Conservation (phyloP, 2,329 filamentous ascomycete genomes). For the Cladophialophora yegresii region DNA sequence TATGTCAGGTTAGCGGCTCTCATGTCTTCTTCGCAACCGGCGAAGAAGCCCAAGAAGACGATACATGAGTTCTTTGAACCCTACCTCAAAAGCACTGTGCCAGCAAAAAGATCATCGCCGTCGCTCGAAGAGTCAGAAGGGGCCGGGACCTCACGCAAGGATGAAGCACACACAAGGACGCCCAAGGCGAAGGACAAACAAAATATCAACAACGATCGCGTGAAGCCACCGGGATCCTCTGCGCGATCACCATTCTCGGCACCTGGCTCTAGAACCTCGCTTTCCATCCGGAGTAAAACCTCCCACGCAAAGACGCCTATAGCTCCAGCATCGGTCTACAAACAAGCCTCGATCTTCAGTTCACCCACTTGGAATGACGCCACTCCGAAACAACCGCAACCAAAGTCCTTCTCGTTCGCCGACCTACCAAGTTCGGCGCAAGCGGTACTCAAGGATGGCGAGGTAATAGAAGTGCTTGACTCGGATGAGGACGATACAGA, state of each 20-base stretch:
- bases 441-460: slow-evolving; percentile 59
- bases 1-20: slow-evolving; percentile 13
- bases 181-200: slow-evolving; percentile 19
- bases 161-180: slow-evolving; percentile 8
- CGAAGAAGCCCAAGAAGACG: slow-evolving; percentile 24
- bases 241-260: slow-evolving; percentile 17
- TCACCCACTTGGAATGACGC: slow-evolving; percentile 1
- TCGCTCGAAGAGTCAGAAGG: slow-evolving; percentile 18
- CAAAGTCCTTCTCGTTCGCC: slow-evolving; percentile 38
- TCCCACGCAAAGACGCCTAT: slow-evolving; percentile 4
- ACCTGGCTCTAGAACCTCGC: slow-evolving; percentile 20
- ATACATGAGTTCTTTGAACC: slow-evolving; percentile 51
- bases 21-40: slow-evolving; percentile 25
- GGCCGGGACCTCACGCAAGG: slow-evolving; percentile 9
- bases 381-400: slow-evolving; percentile 30
- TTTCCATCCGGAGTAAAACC: slow-evolving; percentile 24
- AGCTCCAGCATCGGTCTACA: slow-evolving; percentile 24
- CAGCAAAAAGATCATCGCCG: slow-evolving; percentile 36
- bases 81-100: slow-evolving; percentile 38
- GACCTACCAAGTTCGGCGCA: slow-evolving; percentile 43
- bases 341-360: slow-evolving; percentile 17
- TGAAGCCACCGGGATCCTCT: slow-evolving; percentile 14
- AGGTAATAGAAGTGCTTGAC: slow-evolving; percentile 57
- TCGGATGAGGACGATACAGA: slow-evolving; percentile 72
- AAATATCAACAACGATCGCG: not conserved